Base-by-base conservation (phyloP, 2,329 filamentous ascomycete genomes). In the Chaetomium strumarium region DNA sequence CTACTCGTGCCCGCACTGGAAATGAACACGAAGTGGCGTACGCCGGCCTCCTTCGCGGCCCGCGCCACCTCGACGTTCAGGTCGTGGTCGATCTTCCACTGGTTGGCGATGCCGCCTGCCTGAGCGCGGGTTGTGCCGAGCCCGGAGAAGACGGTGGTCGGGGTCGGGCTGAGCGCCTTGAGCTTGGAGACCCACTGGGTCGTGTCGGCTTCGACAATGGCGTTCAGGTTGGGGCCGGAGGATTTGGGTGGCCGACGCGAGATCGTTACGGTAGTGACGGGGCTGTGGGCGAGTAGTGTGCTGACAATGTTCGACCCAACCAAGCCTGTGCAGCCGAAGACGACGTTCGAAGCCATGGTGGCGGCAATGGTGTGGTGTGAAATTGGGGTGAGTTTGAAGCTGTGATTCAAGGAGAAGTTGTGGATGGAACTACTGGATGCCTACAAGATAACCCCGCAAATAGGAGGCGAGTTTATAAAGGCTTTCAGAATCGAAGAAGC, bases 61-160 rank as follows among this genome's bases (percentile, higher is more conserved):
- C 79, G 78, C 3, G 88, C 90, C 20, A 95, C 76, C 58, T 85
- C 84, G 45, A 95, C 69, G 69, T 95, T 95, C 41, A 96, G 75
- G 64, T 93, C 90, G 66, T 90, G 81, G 72, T 96, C 92, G 58
- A 96, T 88, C 65, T 88, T 87, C 72, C 89, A 86, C 71, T 96
- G 92, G 56, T 84, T 83, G 29, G 83, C 85, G 59, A 95, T 72
- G 52, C 86, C 77, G 56, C 91, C 91, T 0, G 90, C 90, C 12
- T 77, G 76, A 0, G 75, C 85, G 45, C 83, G 81, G 0, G 91
- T 96, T 2, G 90, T 96, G 53, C 85, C 92, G 1, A 96, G 78
- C 1, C 81, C 81, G 2, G 87, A 90, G 71, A 92, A 83, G 72
- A 93, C 84, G 58, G 86, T 73, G 1, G 74, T 67, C 0, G 87